Conservation (phyloP, 257 asterid genomes). For the Solanum paucissectum region DNA sequence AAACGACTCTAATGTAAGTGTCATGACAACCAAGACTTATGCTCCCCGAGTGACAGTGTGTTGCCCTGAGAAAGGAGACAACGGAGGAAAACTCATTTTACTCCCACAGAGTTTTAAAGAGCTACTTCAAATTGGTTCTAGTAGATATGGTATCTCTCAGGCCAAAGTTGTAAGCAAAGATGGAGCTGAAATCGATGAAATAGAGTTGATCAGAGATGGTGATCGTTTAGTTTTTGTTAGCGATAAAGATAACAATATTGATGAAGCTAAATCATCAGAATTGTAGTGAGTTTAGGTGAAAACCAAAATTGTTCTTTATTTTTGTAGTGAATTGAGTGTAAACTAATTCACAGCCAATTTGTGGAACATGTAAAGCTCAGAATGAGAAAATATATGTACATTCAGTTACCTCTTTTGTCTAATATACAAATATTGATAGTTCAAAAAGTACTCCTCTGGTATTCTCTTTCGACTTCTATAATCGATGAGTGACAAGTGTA, state of each 20-base stretch:
- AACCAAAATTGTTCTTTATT: not conserved
- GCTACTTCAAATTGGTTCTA: slow-evolving; percentile 31
- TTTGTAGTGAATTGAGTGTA: not conserved
- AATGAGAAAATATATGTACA: not conserved
- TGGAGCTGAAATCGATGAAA: slow-evolving; percentile 54
- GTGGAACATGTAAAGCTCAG: not conserved
- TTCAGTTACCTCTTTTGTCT: not conserved
- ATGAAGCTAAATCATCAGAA: not conserved
- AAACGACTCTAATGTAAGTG: slow-evolving; percentile 4
- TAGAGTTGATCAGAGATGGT: slow-evolving; percentile 65
- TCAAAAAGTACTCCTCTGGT: not conserved
- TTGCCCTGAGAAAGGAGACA: slow-evolving; percentile 63
- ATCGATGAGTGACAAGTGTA: not conserved
- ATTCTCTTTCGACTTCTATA: not conserved
- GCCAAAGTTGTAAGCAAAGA: slow-evolving; percentile 36
- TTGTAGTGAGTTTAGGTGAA: not conserved
- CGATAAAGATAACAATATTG: not conserved
- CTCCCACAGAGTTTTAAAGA: slow-evolving; percentile 55
- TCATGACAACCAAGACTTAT: slow-evolving; percentile 1
- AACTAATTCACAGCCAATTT: not conserved
- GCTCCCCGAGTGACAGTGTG: slow-evolving; percentile 52
- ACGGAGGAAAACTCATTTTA: slow-evolving; percentile 40
- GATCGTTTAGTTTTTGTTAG: slow-evolving; percentile 51
- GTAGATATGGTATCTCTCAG: slow-evolving; percentile 37
- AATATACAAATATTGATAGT: not conserved